Evolutionary conservation across 305 asterid genomes (phyloP).

Genomic region (Solanum hybrid): DNA sequence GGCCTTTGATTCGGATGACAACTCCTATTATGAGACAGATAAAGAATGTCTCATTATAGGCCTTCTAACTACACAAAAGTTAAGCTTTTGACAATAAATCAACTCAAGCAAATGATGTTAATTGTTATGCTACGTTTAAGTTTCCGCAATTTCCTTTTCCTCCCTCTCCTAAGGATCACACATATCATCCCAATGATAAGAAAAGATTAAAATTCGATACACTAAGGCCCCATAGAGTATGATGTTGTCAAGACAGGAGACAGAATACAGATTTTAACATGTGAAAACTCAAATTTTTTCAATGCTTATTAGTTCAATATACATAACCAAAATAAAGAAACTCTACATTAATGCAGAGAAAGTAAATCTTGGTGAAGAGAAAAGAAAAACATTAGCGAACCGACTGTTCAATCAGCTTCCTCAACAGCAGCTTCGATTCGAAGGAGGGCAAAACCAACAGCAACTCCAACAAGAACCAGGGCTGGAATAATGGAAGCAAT

Average conservation of each 20-base stretch:
- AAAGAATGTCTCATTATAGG: background rate
- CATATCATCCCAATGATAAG: background rate
- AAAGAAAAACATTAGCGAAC: background rate
- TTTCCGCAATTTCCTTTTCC: background rate
- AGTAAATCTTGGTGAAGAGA: background rate
- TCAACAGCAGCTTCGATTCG: slow-evolving; percentile 59
- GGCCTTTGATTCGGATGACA: background rate
- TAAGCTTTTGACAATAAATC: background rate
- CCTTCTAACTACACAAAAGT: background rate
- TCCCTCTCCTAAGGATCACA: background rate
- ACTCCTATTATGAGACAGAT: background rate
- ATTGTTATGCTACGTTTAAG: background rate
- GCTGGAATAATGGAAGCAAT: slow-evolving; percentile 60
- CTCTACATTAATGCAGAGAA: background rate
- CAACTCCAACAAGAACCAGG: slow-evolving; percentile 61
- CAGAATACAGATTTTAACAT: background rate
- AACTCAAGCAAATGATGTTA: background rate
- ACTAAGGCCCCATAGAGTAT: background rate
- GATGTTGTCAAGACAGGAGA: background rate
- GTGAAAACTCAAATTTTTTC: background rate
- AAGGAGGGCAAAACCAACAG: slow-evolving; percentile 74
- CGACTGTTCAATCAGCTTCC: slow-evolving; percentile 25
- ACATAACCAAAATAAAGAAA: background rate
- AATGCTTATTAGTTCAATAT: background rate
- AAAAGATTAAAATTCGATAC: background rate